A percentile compares a stretch with the other conserved stretches of the same genome.
These are phyloP conservation scores for Dipteronia dyeriana DNA, from an alignment of 345 rosid genomes.

Conservation along the genomic window DNA sequence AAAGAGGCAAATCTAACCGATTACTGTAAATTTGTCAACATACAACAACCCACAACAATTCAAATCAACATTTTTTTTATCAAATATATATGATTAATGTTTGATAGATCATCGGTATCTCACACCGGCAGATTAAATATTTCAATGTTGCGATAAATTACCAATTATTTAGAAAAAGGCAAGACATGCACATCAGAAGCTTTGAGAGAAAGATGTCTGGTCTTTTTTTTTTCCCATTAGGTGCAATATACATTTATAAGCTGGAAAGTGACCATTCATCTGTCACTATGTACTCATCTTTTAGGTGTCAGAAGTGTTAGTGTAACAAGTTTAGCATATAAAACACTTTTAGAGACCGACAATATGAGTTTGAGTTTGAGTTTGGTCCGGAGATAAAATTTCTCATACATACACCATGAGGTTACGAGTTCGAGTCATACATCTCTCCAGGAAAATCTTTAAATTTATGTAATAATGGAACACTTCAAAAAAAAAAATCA, in stretches of 20 bases:
- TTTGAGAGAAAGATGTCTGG: neutral
- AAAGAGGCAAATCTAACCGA: conserved; percentile 24
- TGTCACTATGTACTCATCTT: neutral
- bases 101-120: conserved; percentile 7
- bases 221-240: conserved; percentile 14
- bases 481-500: too few species aligned
- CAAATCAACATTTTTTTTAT: neutral
- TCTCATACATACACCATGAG: too few species aligned
- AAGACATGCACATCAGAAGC: conserved; percentile 29
- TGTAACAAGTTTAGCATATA: conserved; percentile 28
- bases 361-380: too few species aligned
- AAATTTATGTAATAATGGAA: too few species aligned
- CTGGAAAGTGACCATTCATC: conserved; percentile 20
- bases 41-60: neutral
- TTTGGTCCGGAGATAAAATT: too few species aligned
- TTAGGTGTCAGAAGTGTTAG: neutral
- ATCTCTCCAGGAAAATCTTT: too few species aligned
- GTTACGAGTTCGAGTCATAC: too few species aligned
- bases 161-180: conserved; percentile 19
- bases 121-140: neutral
- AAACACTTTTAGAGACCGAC: neutral
- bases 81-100: neutral
- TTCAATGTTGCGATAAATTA: neutral
- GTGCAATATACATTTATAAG: conserved; percentile 6
- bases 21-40: neutral